A percentile compares a stretch with the other conserved stretches of the same genome.
Evolutionary conservation across 1,139 yeast species (phyloP).

Genomic region (Eremothecium gossypii): DNA sequence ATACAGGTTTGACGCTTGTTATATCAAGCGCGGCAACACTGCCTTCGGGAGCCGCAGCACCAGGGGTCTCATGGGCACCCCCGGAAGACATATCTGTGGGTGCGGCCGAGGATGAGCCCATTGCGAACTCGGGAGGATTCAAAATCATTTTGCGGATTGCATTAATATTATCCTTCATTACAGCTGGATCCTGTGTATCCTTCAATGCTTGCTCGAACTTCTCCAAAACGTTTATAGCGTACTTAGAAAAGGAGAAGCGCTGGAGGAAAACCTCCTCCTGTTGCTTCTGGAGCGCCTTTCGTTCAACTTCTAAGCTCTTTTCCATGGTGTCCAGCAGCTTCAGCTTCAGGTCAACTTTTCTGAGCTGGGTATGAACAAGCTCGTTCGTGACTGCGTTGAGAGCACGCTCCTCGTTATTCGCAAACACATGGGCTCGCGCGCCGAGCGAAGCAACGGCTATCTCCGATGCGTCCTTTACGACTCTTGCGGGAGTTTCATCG

Average conservation of each 20-base stretch:
- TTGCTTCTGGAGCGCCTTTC: constrained; percentile 60
- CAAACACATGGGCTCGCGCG: constrained; percentile 74
- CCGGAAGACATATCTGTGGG: constrained; percentile 6
- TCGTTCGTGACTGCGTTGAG: constrained; percentile 51
- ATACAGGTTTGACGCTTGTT: constrained; percentile 54
- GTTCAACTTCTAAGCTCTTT: constrained; percentile 67
- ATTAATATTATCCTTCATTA: constrained; percentile 23
- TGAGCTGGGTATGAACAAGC: constrained; percentile 61
- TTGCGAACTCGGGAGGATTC: constrained; percentile 39
- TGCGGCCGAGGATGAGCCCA: constrained; percentile 13
- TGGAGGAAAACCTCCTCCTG: constrained; percentile 79
- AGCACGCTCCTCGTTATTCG: constrained; percentile 74
- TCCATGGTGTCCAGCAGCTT: constrained; percentile 64
- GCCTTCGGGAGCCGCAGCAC: constrained; percentile 7
- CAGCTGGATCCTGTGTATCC: constrained; percentile 14
- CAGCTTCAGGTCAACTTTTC: constrained; percentile 70
- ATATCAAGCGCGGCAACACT: constrained; percentile 8
- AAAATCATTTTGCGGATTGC: constrained; percentile 44
- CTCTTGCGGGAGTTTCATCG: constrained; percentile 8
- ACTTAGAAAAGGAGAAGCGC: constrained; percentile 49
- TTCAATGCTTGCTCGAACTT: constrained; percentile 20
- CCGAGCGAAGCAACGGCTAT: constrained; percentile 62
- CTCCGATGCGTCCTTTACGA: constrained; percentile 42
- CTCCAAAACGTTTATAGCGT: constrained; percentile 21
- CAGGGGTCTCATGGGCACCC: constrained; percentile 5